Base-by-base conservation (phyloP, 768 basidiomycete genomes). In the Zangia roseola region DNA sequence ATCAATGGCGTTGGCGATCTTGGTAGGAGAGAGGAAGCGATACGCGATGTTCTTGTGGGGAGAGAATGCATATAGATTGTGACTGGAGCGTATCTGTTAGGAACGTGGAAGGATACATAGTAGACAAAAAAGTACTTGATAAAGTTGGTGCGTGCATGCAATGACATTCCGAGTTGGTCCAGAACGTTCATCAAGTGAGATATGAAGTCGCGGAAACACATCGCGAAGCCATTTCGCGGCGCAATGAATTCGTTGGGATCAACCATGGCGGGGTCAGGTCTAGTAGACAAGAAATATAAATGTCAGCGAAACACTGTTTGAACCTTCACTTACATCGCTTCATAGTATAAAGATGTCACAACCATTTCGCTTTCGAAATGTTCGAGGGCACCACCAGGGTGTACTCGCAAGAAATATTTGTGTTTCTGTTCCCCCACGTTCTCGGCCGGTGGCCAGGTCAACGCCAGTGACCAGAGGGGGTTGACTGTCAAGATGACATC, bases 31-130 rank as follows among this genome's bases (percentile, higher is more conserved):
- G 53, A 93, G 77, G 68, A 93, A 91, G n/a, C 91, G 84, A 63
- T 92, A 93, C 17, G 90, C 91, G 53, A 93, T 89, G 67, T 93
- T 91, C 63, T 84, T 88, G 70, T 93, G 88, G 14, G 74, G 73
- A 10, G 84, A 72, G 66, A 91, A 91, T 12, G 82, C 71, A 23
- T 84, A 74, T 54, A 92, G 74, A 67, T 92, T 89, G 67, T 87
- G 83, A 65, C 88, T 92, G 55, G 25, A 42, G 37, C 28, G 12
- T 12, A 30, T 33, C 23, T 33, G 49, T 43, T 44, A 28, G 55
- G 19, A 39, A 51, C 33, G 12, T 19, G 24, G 34, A 38, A 34
- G 26, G 19, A 44, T n/a, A n/a, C n/a, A n/a, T n/a, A n/a, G n/a
- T n/a, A n/a, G 9, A 44, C 33, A 14, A 23, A 45, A n/a, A 28